Percentiles rank a stretch among this genome's conserved stretches.
Conservation (phyloP, 1,139 yeast genomes). For the Protomyces macrosporus region DNA sequence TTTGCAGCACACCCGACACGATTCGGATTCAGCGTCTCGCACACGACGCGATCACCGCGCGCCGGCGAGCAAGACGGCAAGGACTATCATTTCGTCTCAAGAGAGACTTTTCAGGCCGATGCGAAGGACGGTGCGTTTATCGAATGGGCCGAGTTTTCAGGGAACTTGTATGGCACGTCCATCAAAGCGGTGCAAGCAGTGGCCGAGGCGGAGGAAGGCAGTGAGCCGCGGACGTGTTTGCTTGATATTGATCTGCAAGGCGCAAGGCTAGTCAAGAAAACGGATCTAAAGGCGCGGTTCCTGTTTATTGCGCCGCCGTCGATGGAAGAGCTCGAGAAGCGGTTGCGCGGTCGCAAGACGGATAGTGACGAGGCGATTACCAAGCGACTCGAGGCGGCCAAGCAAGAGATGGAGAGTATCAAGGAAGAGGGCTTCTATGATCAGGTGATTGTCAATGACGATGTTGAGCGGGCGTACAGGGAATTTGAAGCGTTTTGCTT, state of each 20-base stretch:
- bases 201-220: slow-evolving; percentile 44
- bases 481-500: slow-evolving; percentile 74
- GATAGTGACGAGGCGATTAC: slow-evolving; percentile 79
- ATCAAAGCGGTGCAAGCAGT: slow-evolving; percentile 78
- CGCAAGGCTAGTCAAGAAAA: slow-evolving; percentile 79
- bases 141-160: slow-evolving; percentile 98
- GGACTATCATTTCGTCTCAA: slow-evolving; percentile 81
- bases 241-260: slow-evolving; percentile 99
- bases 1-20: slow-evolving; percentile 83
- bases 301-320: slow-evolving; percentile 91
- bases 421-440: slow-evolving; percentile 87
- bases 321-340: slow-evolving; percentile 61
- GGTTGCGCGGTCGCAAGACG: slow-evolving; percentile 87
- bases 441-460: slow-evolving; percentile 79
- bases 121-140: slow-evolving; percentile 72
- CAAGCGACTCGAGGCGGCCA: slow-evolving; percentile 80
- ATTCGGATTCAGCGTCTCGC: slow-evolving; percentile 89
- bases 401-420: slow-evolving; percentile 81
- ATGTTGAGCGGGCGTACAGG: slow-evolving; percentile 76
- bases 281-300: slow-evolving; percentile 76
- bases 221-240: slow-evolving; percentile 53
- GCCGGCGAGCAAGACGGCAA: slow-evolving; percentile 83
- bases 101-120: slow-evolving; percentile 69
- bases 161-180: slow-evolving; percentile 94
- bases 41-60: slow-evolving; percentile 86